Percentiles rank a stretch among this genome's conserved stretches.
Conservation (phyloP, 1,139 yeast genomes). For the Trichomonascaceae sp. region DNA sequence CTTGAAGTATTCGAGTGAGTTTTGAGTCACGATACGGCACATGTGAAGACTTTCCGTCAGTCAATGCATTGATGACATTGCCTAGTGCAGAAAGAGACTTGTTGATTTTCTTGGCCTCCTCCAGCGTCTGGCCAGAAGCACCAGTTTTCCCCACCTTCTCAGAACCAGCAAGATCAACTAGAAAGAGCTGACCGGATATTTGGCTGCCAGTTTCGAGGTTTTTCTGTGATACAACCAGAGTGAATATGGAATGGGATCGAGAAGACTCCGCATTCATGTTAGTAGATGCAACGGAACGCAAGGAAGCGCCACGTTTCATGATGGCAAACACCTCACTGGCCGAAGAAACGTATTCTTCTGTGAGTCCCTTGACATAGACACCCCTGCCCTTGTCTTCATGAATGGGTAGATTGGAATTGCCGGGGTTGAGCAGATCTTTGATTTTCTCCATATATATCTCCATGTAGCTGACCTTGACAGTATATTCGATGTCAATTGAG, state of each 20-base stretch:
- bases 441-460: constrained; percentile 80
- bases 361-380: constrained; percentile 62
- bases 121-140: constrained; percentile 66
- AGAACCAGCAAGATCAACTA: constrained; percentile 86
- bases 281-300: constrained; percentile 57
- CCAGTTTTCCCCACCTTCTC: constrained; percentile 84
- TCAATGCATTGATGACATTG: constrained; percentile 71
- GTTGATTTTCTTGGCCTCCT: constrained; percentile 82
- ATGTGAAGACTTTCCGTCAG: constrained; percentile 61
- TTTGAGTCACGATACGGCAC: constrained; percentile 81
- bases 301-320: constrained; percentile 49
- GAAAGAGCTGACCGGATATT: constrained; percentile 61
- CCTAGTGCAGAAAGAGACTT: constrained; percentile 73
- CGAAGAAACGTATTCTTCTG: constrained; percentile 54
- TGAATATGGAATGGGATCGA: constrained; percentile 77
- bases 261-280: constrained; percentile 73
- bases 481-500: constrained; percentile 54
- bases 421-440: constrained; percentile 49
- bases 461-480: constrained; percentile 67
- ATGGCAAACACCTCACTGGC: constrained; percentile 54
- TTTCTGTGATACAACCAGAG: constrained; percentile 58
- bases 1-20: constrained; percentile 75
- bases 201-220: constrained; percentile 49
- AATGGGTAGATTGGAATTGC: constrained; percentile 42
- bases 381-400: constrained; percentile 66